Evolutionary conservation across 495 filamentous ascomycete species (phyloP), one percentile per base, ranked within the genome.

Genomic region (Penicillium ochrochloron): DNA sequence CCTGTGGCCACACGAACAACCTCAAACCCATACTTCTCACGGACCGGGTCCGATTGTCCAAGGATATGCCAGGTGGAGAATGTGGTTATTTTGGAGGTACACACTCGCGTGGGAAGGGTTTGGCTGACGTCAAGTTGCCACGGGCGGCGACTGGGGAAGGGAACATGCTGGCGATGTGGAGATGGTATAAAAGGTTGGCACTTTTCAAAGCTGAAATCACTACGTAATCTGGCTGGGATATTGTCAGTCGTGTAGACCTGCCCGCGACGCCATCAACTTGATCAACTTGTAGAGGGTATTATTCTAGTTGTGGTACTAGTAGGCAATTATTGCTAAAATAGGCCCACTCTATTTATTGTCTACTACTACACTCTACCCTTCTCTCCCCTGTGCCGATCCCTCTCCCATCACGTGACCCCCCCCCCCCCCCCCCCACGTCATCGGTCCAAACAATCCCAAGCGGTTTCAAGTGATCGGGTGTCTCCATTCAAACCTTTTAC

Each of bases 41-140:
- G 10, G 19, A 46, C 11, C 7, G 42, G 42, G 19, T 48, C 42
- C 19, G 11, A 8, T 48, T 19, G 11, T 48, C 6, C 41, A 44
- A 19, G 15, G n/a, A 44, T 44, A 37, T 27, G 5, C 31, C 25
- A 59, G 52, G 57, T 56, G 59, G 56, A 57, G 54, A 56, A 11
- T 29, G 44, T 10, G 10, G 19, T 14, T 2, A 3, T 14, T 57
- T 21, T 35, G 14, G 31, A n/a, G 31, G 53, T 56, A 34, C 53
- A 41, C 19, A 62, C 41, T 51, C 50, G 29, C 25, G 59, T 54
- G 42, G 42, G n/a, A 25, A 33, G 41, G 34, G 17, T 46, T 53
- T 48, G 60, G 48, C 56, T 73, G 72, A 74, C 70, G 72, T 72
- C 70, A 74, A 70, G 60, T 72, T 63, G 67, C 70, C 72, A 74